Conservation (phyloP, 352 stramenopile genomes). For the Globisporangium uncinulatum region DNA sequence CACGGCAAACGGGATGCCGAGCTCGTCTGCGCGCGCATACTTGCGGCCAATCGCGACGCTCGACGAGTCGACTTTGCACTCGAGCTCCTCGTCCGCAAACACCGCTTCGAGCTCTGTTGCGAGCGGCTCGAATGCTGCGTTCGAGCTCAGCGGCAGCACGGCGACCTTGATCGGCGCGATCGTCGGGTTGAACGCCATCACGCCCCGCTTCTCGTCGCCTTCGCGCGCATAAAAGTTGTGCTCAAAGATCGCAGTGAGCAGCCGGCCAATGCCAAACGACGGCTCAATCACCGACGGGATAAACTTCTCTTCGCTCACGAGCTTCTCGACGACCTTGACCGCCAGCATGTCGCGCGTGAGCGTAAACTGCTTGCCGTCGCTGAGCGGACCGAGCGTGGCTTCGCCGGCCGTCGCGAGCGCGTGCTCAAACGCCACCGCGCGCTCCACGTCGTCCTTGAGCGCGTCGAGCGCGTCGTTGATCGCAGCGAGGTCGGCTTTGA, state of each 20-base stretch:
- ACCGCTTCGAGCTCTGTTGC: slow-evolving; percentile 70
- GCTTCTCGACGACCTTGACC: slow-evolving; percentile 94
- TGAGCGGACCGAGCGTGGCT: slow-evolving; percentile 84
- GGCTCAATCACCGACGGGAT: slow-evolving; percentile 99
- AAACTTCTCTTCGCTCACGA: slow-evolving; percentile 97
- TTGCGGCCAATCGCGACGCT: slow-evolving; percentile 94
- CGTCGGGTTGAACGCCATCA: slow-evolving; percentile 96
- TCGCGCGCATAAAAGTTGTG: slow-evolving; percentile 97
- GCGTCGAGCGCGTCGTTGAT: slow-evolving; percentile 69
- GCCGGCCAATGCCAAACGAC: slow-evolving; percentile 98
- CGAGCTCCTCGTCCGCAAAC: slow-evolving; percentile 55
- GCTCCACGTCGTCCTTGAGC: slow-evolving; percentile 89
- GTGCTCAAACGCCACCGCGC: slow-evolving; percentile 87
- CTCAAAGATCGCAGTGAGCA: slow-evolving; percentile 98
- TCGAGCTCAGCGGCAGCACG: slow-evolving; percentile 92
- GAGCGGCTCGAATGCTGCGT: slow-evolving; percentile 79
- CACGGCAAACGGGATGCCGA: slow-evolving; percentile 97
- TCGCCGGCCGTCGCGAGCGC: slow-evolving; percentile 88
- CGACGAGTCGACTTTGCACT: slow-evolving; percentile 94
- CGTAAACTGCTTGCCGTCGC: slow-evolving; percentile 85
- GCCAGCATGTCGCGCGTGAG: slow-evolving; percentile 94
- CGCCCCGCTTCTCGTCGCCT: slow-evolving; percentile 94
- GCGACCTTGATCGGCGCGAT: slow-evolving; percentile 99
- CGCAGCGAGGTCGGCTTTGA: slow-evolving; percentile 91
- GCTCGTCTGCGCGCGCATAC: slow-evolving; percentile 97